Base-by-base conservation (phyloP, 2,329 filamentous ascomycete species). In the Fusarium zealandicum region DNA sequence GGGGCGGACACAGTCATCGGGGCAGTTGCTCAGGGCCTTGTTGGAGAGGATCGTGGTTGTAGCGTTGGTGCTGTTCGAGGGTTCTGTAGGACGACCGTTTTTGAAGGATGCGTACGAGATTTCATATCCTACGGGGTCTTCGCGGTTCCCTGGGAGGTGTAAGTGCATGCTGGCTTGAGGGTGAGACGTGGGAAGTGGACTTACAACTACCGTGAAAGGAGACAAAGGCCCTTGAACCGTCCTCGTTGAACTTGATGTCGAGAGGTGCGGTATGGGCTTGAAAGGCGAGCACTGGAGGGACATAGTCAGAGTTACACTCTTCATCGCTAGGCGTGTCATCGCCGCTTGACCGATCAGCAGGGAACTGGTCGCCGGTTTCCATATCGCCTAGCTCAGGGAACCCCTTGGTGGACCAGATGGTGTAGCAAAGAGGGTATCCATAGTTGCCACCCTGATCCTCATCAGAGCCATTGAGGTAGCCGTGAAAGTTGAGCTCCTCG, bases 401-500 rank as follows among this genome's bases (percentile, higher is more conserved):
- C 41, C 57, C 48, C 12, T 73, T 66, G 0, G 82, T 79, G 52
- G 82, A 77, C 87, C 88, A 91, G 8, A 87, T 77, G 1, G 88
- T 78, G 64, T 85, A 89, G 74, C 89, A 92, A 38, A 78, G 73
- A 2, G 89, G 89, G 67, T 91, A 92, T 17, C 89, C 89, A 66
- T 87, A 88, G 70, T 90, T 90, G 3, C 71, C 72, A 13, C 76
- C 77, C 48, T 74, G 70, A 16, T 69, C 49, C 10, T 59, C 67
- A 0, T 60, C 59, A 9, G 71, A 63, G 12, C 70, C 65, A 54
- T 72, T 70, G 39, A 90, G 75, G 51, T 79, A 81, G 4, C 89
- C 88, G 54, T 89, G 83, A 69, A 84, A 90, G 71, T 92, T 91
- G 70, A 92, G 73, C 72, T 92, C 87, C 68, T 92, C 89, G 13